These are phyloP conservation scores for Silene vulgaris DNA, from an alignment of 179 eudicot genomes.

Conservation along the genomic window DNA sequence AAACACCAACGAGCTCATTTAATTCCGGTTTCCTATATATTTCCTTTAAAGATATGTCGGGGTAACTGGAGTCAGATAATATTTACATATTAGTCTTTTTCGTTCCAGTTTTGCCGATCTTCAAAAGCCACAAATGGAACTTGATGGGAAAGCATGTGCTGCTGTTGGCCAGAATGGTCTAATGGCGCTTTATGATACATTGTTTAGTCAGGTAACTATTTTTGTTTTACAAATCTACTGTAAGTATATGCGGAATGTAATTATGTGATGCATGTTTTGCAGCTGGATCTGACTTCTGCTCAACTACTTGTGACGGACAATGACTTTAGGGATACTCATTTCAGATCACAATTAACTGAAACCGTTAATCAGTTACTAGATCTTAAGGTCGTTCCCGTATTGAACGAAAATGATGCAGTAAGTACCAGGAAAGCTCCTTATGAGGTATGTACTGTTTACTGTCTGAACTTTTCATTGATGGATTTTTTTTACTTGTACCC, in stretches of 20 bases:
- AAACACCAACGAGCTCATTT: background rate
- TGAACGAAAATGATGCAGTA: slow-evolving; percentile 92
- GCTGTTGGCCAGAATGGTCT: slow-evolving; percentile 98
- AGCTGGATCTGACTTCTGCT: slow-evolving; percentile 92
- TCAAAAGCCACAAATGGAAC: slow-evolving; percentile 90
- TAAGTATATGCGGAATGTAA: slow-evolving; percentile 7
- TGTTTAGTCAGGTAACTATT: slow-evolving; percentile 82
- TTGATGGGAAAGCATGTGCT: slow-evolving; percentile 97
- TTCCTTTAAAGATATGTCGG: background rate
- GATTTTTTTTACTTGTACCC: background rate
- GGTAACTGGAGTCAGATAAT: background rate
- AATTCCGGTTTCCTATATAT: background rate
- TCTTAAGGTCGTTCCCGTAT: slow-evolving; percentile 66
- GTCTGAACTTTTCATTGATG: background rate
- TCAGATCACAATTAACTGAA: slow-evolving; percentile 65
- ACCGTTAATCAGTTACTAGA: slow-evolving; percentile 60
- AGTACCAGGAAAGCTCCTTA: slow-evolving; percentile 95
- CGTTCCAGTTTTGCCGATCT: slow-evolving; percentile 84
- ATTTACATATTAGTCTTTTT: slow-evolving; percentile 10
- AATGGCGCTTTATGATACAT: slow-evolving; percentile 89
- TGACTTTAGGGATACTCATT: slow-evolving; percentile 76
- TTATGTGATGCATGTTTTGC: slow-evolving; percentile 24
- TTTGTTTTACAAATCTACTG: background rate
- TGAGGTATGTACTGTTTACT: slow-evolving; percentile 47
- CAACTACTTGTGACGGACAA: slow-evolving; percentile 95